These are phyloP conservation scores for Paraurostyla sp. DNA, from an alignment of 73 alveolate species.

Conservation along the genomic window DNA sequence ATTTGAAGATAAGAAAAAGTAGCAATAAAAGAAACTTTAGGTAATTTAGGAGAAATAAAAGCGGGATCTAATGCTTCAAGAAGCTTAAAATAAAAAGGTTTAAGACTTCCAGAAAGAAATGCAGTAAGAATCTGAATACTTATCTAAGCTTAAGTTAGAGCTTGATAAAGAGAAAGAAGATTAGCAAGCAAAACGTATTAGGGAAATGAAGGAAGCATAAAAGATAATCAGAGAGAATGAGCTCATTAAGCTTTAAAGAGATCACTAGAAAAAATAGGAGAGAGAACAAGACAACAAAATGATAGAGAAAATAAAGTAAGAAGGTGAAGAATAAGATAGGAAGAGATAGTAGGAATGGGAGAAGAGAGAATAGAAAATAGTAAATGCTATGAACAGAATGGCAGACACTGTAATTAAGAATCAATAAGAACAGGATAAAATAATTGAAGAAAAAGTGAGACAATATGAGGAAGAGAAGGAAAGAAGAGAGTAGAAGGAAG, in stretches of 20 bases:
- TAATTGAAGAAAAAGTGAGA: neutral
- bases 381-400: constrained; percentile 29
- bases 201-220: constrained; percentile 45
- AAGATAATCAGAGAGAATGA: constrained; percentile 47
- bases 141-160: constrained; percentile 13
- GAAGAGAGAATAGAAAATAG: constrained; percentile 22
- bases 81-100: constrained; percentile 21
- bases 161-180: constrained; percentile 36
- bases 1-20: neutral
- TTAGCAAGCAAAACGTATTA: neutral
- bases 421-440: constrained; percentile 11
- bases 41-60: constrained; percentile 12
- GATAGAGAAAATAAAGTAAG: neutral
- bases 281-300: constrained; percentile 20
- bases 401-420: constrained; percentile 50
- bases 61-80: constrained; percentile 32
- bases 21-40: neutral
- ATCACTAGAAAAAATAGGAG: neutral
- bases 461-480: constrained; percentile 44
- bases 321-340: constrained; percentile 17
- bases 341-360: constrained; percentile 45
- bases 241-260: neutral
- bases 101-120: neutral
- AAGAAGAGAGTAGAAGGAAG: neutral
- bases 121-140: constrained; percentile 9